Evolutionary conservation across 179 eudicot genomes (phyloP).

Genomic region (Spinacia oleracea): DNA sequence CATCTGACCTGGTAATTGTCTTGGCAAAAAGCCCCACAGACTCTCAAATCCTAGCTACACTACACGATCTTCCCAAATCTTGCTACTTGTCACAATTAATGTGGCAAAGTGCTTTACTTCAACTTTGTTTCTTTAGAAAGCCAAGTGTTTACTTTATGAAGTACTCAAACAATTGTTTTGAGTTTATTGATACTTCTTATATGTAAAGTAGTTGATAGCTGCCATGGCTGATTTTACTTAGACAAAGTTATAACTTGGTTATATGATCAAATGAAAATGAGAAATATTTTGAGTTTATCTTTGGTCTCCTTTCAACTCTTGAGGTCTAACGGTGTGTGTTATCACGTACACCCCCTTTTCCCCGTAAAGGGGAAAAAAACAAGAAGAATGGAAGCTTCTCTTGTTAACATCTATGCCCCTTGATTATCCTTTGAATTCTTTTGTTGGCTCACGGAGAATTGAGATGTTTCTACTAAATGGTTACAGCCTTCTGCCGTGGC

Average conservation of each 20-base stretch:
- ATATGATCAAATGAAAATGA: neutral
- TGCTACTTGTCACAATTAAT: neutral
- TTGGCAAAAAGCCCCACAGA: no score
- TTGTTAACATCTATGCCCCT: neutral
- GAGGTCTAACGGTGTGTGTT: no score
- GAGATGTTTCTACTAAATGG: neutral
- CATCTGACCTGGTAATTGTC: neutral
- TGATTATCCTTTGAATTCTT: neutral
- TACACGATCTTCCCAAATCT: neutral
- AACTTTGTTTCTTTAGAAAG: neutral
- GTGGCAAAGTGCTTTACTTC: neutral
- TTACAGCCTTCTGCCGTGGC: neutral
- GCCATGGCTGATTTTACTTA: neutral
- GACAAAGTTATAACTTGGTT: neutral
- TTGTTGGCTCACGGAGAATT: neutral
- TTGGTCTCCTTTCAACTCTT: neutral
- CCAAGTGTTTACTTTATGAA: neutral
- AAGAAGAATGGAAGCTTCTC: neutral
- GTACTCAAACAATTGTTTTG: neutral
- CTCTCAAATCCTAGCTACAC: neutral
- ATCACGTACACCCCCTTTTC: no score
- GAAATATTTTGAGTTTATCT: no score
- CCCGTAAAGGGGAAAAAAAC: no score
- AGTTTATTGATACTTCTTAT: neutral
- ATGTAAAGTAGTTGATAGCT: neutral